These are phyloP conservation scores for Paratrimastix pyriformis DNA, from an alignment of 78 protist species.

Conservation along the genomic window DNA sequence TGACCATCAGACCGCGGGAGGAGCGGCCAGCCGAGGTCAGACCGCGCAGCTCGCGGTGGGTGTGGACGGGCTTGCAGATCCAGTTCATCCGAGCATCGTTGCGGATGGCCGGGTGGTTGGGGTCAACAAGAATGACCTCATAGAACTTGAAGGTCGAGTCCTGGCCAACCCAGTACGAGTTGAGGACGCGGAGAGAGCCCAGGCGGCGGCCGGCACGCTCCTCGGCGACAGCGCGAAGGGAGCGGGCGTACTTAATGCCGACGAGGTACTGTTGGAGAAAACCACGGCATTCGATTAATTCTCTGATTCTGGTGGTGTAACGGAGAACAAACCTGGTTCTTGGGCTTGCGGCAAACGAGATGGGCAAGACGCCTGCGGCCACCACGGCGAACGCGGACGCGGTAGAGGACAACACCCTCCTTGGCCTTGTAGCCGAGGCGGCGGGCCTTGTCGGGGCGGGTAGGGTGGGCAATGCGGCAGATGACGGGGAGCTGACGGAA, in stretches of 20 bases:
- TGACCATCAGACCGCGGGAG: slow-evolving; percentile 75
- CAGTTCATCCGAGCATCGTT: slow-evolving; percentile 96
- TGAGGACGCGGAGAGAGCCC: slow-evolving; percentile 93
- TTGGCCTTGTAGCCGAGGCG: slow-evolving; percentile 97
- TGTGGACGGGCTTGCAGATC: slow-evolving; percentile 83
- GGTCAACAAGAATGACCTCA: slow-evolving; percentile 97
- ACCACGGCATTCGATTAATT: no score
- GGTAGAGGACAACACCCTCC: slow-evolving; percentile 82
- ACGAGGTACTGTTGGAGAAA: slow-evolving; percentile 77
- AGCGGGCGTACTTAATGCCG: slow-evolving; percentile 72
- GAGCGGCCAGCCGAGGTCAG: slow-evolving; percentile 91
- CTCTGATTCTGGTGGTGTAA: no score
- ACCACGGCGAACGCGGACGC: slow-evolving; percentile 92
- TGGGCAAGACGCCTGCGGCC: slow-evolving; percentile 77
- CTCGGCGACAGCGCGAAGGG: slow-evolving; percentile 85
- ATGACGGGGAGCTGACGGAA: slow-evolving; percentile 88
- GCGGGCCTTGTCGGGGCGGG: slow-evolving; percentile 98
- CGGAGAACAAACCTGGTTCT: no score
- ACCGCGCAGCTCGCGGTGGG: slow-evolving; percentile 92
- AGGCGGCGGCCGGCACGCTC: slow-evolving; percentile 83
- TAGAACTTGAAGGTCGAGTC: slow-evolving; percentile 92
- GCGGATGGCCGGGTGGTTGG: slow-evolving; percentile 87
- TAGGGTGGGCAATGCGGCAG: slow-evolving; percentile 87
- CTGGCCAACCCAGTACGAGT: slow-evolving; percentile 95
- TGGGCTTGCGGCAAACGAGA: slow-evolving; percentile 92